Evolutionary conservation across 208 protist species (phyloP), one percentile per base, ranked within the genome.

Genomic region (Naegleria gruberi): DNA sequence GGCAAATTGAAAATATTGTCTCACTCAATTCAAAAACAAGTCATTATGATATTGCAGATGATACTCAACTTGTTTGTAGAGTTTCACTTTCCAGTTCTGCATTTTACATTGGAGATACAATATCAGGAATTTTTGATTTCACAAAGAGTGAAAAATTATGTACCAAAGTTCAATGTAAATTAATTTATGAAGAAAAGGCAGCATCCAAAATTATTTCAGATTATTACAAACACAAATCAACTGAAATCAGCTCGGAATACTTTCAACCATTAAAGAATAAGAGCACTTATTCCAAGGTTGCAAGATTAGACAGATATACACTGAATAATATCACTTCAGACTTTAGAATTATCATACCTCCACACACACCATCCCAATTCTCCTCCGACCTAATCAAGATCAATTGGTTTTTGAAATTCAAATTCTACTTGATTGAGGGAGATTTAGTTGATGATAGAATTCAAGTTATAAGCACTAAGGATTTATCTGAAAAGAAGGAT

Each of bases 331-430:
- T 86, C 17, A 86, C 82, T 6, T 42, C 82, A 37, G 43, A 86
- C n/a, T 86, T 86, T 86, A 42, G 42, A 15, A 86, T 86, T 10
- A 86, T 86, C 4, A 86, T 86, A 37, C 82, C 82, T 86, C 82
- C 82, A 86, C 82, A 86, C 34, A 17, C 42, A 47, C 82, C 82
- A 42, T 42, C 42, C 12, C 43, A 43, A 86, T 86, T 86, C 43
- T 47, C 42, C 5, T 42, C 82, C 30, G 82, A 86, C 15, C 34
- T 86, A 3, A 46, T 86, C 42, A 40, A 86, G 7, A 40, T 86
- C 4, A 44, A 86, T 5, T 86, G 82, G 82, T 86, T 46, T 37
- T 86, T 86, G 82, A 8, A 46, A 46, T 86, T 86, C 45, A 46
- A 30, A 46, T 86, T 86, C n/a, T 47, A 86, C 19, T 15, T 86